Conservation (phyloP, 2,329 filamentous ascomycete genomes). For the Penicillium concentricum region DNA sequence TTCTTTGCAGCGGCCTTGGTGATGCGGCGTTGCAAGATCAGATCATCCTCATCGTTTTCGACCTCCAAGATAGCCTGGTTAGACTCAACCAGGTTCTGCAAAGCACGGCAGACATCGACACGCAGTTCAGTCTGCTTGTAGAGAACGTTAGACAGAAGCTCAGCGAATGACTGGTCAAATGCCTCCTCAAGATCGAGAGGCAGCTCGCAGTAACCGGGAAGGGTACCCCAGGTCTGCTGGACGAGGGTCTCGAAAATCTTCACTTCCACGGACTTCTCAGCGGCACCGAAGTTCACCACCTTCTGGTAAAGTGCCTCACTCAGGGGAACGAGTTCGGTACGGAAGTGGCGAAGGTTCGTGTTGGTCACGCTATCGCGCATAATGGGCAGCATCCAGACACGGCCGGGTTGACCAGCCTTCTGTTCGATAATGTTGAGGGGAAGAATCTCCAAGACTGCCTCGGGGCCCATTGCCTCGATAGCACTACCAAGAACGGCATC, state of each 20-base stretch:
- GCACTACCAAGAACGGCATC: conserved; percentile 87
- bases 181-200: conserved; percentile 73
- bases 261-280: conserved; percentile 89
- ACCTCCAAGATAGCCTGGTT: conserved; percentile 77
- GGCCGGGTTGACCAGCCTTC: conserved; percentile 72
- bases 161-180: conserved; percentile 86
- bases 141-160: conserved; percentile 84
- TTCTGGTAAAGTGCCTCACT: conserved; percentile 88
- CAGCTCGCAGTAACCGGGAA: conserved; percentile 93
- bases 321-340: conserved; percentile 78
- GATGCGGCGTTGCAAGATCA: conserved; percentile 75
- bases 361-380: conserved; percentile 88
- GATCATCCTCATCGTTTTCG: conserved; percentile 66
- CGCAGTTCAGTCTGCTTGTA: conserved; percentile 89
- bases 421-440: conserved; percentile 83
- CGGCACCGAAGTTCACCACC: conserved; percentile 76
- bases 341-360: conserved; percentile 82
- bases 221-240: conserved; percentile 88
- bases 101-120: conserved; percentile 78
- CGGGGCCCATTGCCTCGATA: conserved; percentile 84
- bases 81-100: conserved; percentile 86
- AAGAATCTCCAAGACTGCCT: conserved; percentile 75
- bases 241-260: conserved; percentile 98
- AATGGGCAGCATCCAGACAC: conserved; percentile 92
- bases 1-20: conserved; percentile 71